Percentiles rank a stretch among this genome's conserved stretches.
These are phyloP conservation scores for Venustampulla echinocandica DNA, from an alignment of 495 filamentous ascomycete species.

Conservation along the genomic window DNA sequence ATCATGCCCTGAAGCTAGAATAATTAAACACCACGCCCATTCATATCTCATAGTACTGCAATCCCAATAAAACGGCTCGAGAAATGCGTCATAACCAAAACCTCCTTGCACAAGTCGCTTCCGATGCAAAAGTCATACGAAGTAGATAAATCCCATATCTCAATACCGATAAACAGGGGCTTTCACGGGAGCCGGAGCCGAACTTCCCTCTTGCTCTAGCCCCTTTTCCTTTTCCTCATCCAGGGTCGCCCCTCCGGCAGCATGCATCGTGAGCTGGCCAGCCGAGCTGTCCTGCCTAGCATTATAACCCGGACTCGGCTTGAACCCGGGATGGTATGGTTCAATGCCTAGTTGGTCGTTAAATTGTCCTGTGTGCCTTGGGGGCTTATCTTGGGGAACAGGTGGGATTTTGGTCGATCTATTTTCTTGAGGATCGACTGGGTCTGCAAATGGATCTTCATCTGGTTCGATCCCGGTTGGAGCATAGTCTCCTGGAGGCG, in stretches of 20 bases:
- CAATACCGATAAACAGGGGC: background rate
- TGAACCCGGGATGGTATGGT: constrained; percentile 45
- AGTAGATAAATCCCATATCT: background rate
- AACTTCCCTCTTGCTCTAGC: background rate
- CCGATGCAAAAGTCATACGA: background rate
- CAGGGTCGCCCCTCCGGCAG: constrained; percentile 5
- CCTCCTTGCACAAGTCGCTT: too few relatives aligned
- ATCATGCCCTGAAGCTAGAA: too few relatives aligned
- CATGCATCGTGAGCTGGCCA: constrained; percentile 30
- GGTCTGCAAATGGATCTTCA: constrained; percentile 22
- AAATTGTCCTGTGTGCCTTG: constrained; percentile 28
- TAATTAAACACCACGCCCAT: too few relatives aligned
- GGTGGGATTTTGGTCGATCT: constrained; percentile 18
- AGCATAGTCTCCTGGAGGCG: constrained; percentile 21
- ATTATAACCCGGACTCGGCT: constrained; percentile 27
- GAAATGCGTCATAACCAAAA: too few relatives aligned
- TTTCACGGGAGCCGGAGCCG: background rate
- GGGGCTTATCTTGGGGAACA: constrained; percentile 31
- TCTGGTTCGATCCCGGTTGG: constrained; percentile 7
- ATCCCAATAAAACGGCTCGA: too few relatives aligned
- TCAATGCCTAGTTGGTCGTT: constrained; percentile 41
- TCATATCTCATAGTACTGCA: too few relatives aligned
- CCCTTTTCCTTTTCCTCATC: constrained; percentile 5
- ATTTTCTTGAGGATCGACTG: background rate
- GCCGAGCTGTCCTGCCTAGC: constrained; percentile 29